A percentile compares a stretch with the other conserved stretches of the same genome.
Conservation (phyloP, 2,329 filamentous ascomycete species). For the Zymoseptoria passerinii region DNA sequence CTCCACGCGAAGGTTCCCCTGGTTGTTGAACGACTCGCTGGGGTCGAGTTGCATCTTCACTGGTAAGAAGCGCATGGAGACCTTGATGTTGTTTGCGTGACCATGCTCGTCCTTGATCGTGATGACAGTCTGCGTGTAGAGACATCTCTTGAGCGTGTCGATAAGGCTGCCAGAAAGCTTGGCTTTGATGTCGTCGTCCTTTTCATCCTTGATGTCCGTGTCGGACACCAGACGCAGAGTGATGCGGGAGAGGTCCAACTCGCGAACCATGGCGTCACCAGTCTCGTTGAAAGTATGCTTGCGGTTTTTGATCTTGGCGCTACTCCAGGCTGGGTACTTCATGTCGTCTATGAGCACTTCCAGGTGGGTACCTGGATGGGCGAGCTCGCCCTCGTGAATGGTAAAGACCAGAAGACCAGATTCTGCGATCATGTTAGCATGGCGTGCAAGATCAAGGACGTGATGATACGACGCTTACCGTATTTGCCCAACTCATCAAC, state of each 20-base stretch:
- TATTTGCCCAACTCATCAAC: constrained; percentile 75
- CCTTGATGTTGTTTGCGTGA: constrained; percentile 67
- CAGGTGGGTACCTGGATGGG: constrained; percentile 65
- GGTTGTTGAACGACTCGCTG: constrained; percentile 97
- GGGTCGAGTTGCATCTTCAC: constrained; percentile 91
- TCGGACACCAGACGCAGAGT: constrained; percentile 81
- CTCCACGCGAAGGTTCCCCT: constrained; percentile 90
- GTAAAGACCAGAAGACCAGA: constrained; percentile 92
- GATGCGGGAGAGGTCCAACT: constrained; percentile 91
- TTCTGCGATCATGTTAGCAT: constrained; percentile 47
- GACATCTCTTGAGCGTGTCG: constrained; percentile 67
- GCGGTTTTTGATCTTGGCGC: constrained; percentile 63
- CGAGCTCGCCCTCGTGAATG: constrained; percentile 79
- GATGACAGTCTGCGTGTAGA: constrained; percentile 85
- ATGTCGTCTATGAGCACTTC: constrained; percentile 93
- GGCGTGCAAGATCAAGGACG: background rate
- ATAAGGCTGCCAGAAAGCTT: constrained; percentile 78
- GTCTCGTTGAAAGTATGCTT: constrained; percentile 75
- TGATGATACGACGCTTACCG: constrained; percentile 39
- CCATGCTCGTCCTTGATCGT: constrained; percentile 72
- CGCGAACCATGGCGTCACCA: constrained; percentile 90
- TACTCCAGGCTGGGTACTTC: constrained; percentile 80
- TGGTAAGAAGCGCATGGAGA: constrained; percentile 90
- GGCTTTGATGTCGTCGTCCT: constrained; percentile 67
- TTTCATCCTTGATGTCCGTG: constrained; percentile 60